Conservation (phyloP, 2,329 filamentous ascomycete species). For the Elsinoe ampelina region DNA sequence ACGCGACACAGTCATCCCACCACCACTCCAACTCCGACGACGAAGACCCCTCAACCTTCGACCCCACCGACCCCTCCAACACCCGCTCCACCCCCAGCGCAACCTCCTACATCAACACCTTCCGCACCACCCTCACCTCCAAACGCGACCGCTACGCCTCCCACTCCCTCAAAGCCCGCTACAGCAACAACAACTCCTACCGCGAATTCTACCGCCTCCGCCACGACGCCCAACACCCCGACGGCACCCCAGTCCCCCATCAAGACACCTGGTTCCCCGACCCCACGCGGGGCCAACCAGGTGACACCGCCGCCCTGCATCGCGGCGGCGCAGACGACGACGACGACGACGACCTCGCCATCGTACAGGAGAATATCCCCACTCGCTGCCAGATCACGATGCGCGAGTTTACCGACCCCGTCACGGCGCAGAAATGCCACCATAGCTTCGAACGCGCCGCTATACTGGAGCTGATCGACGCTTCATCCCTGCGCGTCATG, state of each 20-base stretch:
- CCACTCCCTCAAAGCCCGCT: slow-evolving; percentile 34
- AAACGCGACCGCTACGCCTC: slow-evolving; percentile 34
- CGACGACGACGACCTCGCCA: slow-evolving; percentile 60
- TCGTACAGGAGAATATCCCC: slow-evolving; percentile 54
- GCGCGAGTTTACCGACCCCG: slow-evolving; percentile 54
- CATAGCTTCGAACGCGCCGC: slow-evolving; percentile 62
- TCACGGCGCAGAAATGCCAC: slow-evolving; percentile 56
- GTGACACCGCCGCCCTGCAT: slow-evolving; percentile 28
- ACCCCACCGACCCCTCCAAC: slow-evolving; percentile 31
- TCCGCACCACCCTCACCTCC: slow-evolving; percentile 19
- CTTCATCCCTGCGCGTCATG: slow-evolving; percentile 6
- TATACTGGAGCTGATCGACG: slow-evolving; percentile 47
- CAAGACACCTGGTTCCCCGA: slow-evolving; percentile 54
- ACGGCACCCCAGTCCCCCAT: slow-evolving; percentile 46
- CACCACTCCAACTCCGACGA: slow-evolving; percentile 17
- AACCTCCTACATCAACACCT: slow-evolving; percentile 30
- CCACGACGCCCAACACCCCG: slow-evolving; percentile 49
- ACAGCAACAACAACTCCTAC: slow-evolving; percentile 53
- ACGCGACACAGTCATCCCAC: slow-evolving; percentile 28
- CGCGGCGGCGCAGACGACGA: slow-evolving; percentile 45
- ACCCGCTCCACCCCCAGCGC: slow-evolving; percentile 27
- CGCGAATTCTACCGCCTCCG: slow-evolving; percentile 51
- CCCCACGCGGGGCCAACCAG: slow-evolving; percentile 32
- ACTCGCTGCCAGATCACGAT: slow-evolving; percentile 63
- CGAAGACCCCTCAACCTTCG: slow-evolving; percentile 27